Evolutionary conservation across 768 basidiomycete species (phyloP).

Genomic region (Leccinum subgranulosum): DNA sequence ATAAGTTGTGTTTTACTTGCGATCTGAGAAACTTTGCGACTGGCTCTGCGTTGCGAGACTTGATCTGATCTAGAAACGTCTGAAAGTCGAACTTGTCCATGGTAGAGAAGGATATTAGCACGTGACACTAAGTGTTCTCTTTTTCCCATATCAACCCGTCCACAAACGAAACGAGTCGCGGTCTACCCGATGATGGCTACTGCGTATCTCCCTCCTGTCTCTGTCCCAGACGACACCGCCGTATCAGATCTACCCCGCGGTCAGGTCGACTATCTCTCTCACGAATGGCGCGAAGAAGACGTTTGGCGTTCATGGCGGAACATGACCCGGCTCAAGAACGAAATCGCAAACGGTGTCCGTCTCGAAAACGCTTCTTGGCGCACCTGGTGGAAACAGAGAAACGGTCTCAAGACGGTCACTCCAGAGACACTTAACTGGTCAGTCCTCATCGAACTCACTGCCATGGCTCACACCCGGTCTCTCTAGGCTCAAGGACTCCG

Average conservation of each 20-base stretch:
- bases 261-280: constrained; percentile 98
- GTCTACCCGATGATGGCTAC: constrained; percentile 54
- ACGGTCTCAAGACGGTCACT: constrained; percentile 89
- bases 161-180: not conserved
- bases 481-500: constrained; percentile 94
- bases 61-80: constrained; percentile 93
- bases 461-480: constrained; percentile 15
- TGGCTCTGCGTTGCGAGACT: constrained; percentile 80
- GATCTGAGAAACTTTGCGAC: constrained; percentile 94
- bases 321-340: constrained; percentile 98
- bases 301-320: constrained; percentile 98
- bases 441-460: constrained; percentile 26
- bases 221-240: constrained; percentile 75
- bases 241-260: constrained; percentile 83
- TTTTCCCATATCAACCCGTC: not conserved
- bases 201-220: constrained; percentile 73
- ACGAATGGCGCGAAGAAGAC: constrained; percentile 97
- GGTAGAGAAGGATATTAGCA: constrained; percentile 22
- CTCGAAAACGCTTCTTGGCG: constrained; percentile 99
- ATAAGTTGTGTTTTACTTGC: constrained; percentile 54
- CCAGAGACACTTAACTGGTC: constrained; percentile 99
- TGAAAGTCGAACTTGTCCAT: constrained; percentile 83
- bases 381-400: constrained; percentile 99
- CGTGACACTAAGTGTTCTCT: not conserved
- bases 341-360: constrained; percentile 90